Conservation (phyloP, 345 rosid genomes). For the Gossypium arboreum region DNA sequence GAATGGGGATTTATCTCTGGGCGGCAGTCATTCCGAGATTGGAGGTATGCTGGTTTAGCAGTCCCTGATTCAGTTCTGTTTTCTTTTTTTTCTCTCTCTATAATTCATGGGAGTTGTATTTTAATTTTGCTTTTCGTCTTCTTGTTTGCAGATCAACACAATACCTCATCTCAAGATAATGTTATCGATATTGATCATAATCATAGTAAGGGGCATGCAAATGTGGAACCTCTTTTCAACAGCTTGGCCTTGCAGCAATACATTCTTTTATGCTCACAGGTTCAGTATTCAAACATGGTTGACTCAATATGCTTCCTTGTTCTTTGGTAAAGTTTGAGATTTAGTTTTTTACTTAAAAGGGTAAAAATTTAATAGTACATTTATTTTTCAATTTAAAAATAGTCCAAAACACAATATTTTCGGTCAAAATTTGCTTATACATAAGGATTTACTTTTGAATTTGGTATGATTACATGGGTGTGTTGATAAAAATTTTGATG, state of each 20-base stretch:
- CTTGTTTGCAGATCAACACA: constrained; percentile 24
- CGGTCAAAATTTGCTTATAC: neutral
- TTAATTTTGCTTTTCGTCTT: neutral
- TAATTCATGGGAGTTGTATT: neutral
- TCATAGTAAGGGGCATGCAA: constrained; percentile 26
- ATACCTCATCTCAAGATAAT: constrained; percentile 20
- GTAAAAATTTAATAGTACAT: neutral
- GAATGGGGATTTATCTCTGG: constrained; percentile 30
- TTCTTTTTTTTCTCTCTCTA: neutral
- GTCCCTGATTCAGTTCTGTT: neutral
- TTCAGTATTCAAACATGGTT: constrained; percentile 17
- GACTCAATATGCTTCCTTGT: neutral
- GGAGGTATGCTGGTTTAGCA: constrained; percentile 32
- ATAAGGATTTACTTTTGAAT: too few species aligned
- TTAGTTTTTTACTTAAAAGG: neutral
- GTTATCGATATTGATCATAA: constrained; percentile 18
- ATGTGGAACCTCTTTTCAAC: constrained; percentile 55
- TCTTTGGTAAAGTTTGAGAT: neutral
- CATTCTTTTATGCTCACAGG: constrained; percentile 81
- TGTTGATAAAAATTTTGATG: neutral
- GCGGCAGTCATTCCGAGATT: constrained; percentile 25
- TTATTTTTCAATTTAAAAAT: neutral
- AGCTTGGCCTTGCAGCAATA: constrained; percentile 81
- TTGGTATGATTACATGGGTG: neutral
- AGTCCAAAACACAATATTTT: neutral